Evolutionary conservation across 139 green algal species (phyloP), one percentile per base, ranked within the genome.

Genomic region (Auxenochlorella pyrenoidosa): DNA sequence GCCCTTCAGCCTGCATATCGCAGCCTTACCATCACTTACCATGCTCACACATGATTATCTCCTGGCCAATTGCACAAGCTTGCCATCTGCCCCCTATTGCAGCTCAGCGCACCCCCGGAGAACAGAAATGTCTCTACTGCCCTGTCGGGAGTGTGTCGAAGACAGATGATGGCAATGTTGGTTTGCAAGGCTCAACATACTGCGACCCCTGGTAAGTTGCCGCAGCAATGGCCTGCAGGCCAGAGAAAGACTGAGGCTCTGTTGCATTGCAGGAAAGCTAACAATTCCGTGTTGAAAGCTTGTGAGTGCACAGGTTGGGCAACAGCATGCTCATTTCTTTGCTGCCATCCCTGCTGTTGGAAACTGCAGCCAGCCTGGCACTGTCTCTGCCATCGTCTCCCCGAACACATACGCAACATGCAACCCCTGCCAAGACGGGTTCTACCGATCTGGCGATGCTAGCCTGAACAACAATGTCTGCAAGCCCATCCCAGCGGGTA

Each of bases 401-500:
- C 63, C 40, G 13, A 26, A 34, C 24, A 5, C 43, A 6, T 85
- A 85, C 41, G 32, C 30, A 40, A 85, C 63, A 12, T 85, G 80
- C 30, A 24, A 72, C 22, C 10, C 40, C 28, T 85, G 80, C 60
- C 8, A 19, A 10, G 80, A 85, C 15, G 80, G 80, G 5, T 85
- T 77, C 80, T 85, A 85, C 80, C 80, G 80, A 18, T 41, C 60
- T 21, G 80, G 80, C 63, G 26, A 43, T 22, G 59, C 80, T 40
- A 28, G 22, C n/a, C 1, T n/a, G 15, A 44, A 18, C 80, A 85
- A 76, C 80, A 85, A 85, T 18, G 63, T 65, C 2, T 85, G 80
- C 80, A n/a, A 32, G 30, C 30, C 38, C 4, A 85, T 85, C 80
- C 80, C 80, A 2, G 60, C 43, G 30, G 79, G 79, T 84, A 59